Base-by-base conservation (phyloP, 2,329 filamentous ascomycete species). In the Graphilbum fragrans region DNA sequence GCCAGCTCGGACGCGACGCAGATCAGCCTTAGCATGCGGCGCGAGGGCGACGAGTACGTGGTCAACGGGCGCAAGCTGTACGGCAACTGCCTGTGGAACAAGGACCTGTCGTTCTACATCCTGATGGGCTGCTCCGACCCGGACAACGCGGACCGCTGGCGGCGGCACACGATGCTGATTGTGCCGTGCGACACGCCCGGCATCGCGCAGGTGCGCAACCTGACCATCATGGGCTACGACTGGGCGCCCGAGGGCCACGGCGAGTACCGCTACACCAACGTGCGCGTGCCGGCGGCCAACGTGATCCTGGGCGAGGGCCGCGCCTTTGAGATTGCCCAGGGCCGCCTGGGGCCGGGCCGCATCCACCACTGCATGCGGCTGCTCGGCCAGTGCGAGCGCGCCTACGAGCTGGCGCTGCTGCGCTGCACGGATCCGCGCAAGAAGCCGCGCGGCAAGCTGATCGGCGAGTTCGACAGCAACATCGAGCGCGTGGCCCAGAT, bases 41-140 rank as follows among this genome's bases (percentile, higher is more conserved):
- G 74, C 44, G 86, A 95, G 50, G 90, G 90, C 11, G 77, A 92
- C 55, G 77, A 90, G 53, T 95, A 90, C 57, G 78, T 96, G n/a
- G 71, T 98, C 41, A 95, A 96, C 56, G 92, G 90, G 43, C 53
- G 90, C 77, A 98, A 98, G 86, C 96, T 92, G 88, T 98, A 92
- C 90, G 94, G 86, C 25, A 94, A 86, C 49, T 92, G 92, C 51
- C 87, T 88, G 19, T 92, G 92, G 44, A 92, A 96, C 64, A 83
- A 82, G 44, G 77, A 88, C 53, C 96, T 92, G 71, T 74, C 82
- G 61, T 71, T 96, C 58, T 96, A 94, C 66, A 80, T 98, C 46
- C 87, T 94, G 52, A 94, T 98, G 84, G 92, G 86, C 64, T 94
- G 95, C 71, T 82, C 78, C 16, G 84, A 93, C 56, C 70, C 84